Conservation (phyloP, 768 basidiomycete genomes). For the Russula brevipes region DNA sequence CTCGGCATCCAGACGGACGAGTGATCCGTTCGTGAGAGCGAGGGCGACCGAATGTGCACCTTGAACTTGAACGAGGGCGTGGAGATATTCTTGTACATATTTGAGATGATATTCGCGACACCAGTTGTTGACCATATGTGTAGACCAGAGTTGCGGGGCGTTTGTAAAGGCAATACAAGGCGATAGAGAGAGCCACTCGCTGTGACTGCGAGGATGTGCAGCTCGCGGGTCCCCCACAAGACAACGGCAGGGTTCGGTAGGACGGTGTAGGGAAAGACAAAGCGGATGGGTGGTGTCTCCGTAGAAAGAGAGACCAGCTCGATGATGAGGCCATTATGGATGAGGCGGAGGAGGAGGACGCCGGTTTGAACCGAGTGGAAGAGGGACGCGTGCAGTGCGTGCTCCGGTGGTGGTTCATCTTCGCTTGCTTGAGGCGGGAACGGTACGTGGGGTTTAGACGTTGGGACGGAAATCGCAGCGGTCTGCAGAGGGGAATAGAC, state of each 20-base stretch:
- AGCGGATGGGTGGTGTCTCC: conserved; percentile 60
- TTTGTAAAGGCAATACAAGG: conserved; percentile 55
- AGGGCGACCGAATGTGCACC: conserved; percentile 63
- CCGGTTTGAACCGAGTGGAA: conserved; percentile 55
- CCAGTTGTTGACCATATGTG: conserved; percentile 44
- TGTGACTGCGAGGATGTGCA: conserved; percentile 71
- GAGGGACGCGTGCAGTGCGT: conserved; percentile 61
- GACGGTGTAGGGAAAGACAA: conserved; percentile 70
- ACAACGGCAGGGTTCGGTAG: conserved; percentile 62
- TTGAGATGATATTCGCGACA: conserved; percentile 62
- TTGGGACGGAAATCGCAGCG: conserved; percentile 50
- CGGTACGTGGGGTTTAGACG: conserved; percentile 51
- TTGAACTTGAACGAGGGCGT: conserved; percentile 51
- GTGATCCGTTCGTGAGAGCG: conserved; percentile 52
- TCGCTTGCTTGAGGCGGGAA: conserved; percentile 40
- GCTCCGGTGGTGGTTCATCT: conserved; percentile 53
- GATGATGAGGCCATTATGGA: conserved; percentile 67
- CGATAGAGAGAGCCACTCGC: conserved; percentile 67
- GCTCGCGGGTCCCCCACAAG: conserved; percentile 40
- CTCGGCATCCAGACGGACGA: conserved; percentile 67
- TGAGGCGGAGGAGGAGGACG: conserved; percentile 64
- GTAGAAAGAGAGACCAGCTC: conserved; percentile 73
- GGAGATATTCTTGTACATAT: conserved; percentile 39
- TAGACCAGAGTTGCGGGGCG: conserved; percentile 24
- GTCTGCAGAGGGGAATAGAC: conserved; percentile 51